phyloP scores from a whole-genome alignment of 495 filamentous ascomycete genomes.

The Poronia punctata region DNA sequence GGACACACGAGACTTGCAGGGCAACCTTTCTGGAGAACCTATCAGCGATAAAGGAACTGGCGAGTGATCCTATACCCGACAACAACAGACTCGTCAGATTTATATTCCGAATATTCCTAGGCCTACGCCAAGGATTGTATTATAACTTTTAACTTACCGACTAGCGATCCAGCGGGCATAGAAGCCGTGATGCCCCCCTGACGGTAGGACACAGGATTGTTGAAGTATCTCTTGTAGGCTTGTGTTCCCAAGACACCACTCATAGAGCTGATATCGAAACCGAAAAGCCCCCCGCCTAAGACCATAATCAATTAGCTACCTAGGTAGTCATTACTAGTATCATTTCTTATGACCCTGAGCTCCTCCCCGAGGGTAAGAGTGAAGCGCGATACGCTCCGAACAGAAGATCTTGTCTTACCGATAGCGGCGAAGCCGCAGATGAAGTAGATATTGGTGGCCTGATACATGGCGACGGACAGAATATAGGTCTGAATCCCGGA shows the following conservation, averaged over 20 bases:
- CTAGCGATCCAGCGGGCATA: slow-evolving; percentile 73
- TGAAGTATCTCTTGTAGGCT: slow-evolving; percentile 57
- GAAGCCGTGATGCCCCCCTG: slow-evolving; percentile 60
- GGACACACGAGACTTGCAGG: slow-evolving; percentile 60
- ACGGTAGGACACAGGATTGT: slow-evolving; percentile 44
- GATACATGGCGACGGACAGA: slow-evolving; percentile 23
- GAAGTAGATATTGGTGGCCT: slow-evolving; percentile 50
- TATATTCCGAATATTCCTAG: neutral
- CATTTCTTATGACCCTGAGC: too few relatives aligned
- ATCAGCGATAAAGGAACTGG: slow-evolving; percentile 61
- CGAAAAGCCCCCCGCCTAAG: slow-evolving; percentile 64
- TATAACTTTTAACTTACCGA: slow-evolving; percentile 28
- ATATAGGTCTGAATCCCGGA: too few relatives aligned
- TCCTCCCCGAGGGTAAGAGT: neutral
- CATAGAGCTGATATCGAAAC: slow-evolving; percentile 70
- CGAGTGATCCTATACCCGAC: slow-evolving; percentile 51
- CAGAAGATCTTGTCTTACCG: slow-evolving; percentile 40
- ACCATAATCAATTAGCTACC: too few relatives aligned
- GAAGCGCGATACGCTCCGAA: neutral
- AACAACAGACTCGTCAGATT: neutral
- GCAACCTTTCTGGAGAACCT: slow-evolving; percentile 59
- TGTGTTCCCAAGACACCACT: slow-evolving; percentile 56
- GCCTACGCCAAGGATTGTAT: neutral
- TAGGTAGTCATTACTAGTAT: too few relatives aligned
- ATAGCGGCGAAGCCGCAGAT: slow-evolving; percentile 61